A percentile compares a stretch with the other conserved stretches of the same genome.
phyloP scores from a whole-genome alignment of 495 filamentous ascomycete species.

The Echria macrotheca region DNA sequence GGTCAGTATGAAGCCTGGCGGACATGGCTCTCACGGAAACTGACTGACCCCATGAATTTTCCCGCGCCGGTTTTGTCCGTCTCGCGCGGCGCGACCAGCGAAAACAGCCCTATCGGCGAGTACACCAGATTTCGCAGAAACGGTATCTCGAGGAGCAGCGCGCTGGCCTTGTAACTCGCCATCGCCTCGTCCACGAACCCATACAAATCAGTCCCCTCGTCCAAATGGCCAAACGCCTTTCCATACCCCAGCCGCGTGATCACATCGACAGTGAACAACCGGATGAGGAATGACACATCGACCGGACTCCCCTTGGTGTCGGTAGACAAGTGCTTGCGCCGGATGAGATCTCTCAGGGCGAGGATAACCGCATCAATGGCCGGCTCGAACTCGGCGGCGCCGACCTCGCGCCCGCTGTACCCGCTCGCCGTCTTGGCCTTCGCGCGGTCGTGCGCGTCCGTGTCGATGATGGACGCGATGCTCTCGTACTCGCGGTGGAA shows the following conservation, averaged over 20 bases:
- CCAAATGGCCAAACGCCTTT: slow-evolving; percentile 37
- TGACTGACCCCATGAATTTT: slow-evolving; percentile 4
- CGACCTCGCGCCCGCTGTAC: slow-evolving; percentile 37
- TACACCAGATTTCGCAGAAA: slow-evolving; percentile 1
- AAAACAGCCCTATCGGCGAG: background rate
- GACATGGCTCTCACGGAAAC: no score
- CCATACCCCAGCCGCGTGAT: slow-evolving; percentile 45
- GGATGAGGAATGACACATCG: slow-evolving; percentile 32
- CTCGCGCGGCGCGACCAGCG: slow-evolving; percentile 2
- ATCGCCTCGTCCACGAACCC: background rate
- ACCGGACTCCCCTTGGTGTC: slow-evolving; percentile 21
- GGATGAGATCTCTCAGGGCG: slow-evolving; percentile 30
- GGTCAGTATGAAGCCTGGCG: no score
- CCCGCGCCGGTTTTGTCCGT: slow-evolving; percentile 8
- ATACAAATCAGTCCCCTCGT: slow-evolving; percentile 9
- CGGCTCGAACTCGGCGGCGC: slow-evolving; percentile 2
- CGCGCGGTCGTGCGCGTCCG: slow-evolving; percentile 20
- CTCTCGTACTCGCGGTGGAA: slow-evolving; percentile 32
- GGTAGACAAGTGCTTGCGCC: slow-evolving; percentile 33
- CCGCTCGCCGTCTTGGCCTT: slow-evolving; percentile 27
- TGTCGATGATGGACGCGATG: slow-evolving; percentile 26
- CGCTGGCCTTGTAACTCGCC: background rate
- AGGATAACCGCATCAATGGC: slow-evolving; percentile 30
- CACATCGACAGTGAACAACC: slow-evolving; percentile 42
- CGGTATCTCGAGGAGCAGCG: slow-evolving; percentile 1